Percentiles rank a stretch among this genome's conserved stretches.
Evolutionary conservation across 805 yeast species (phyloP).

Genomic region (Pachysolen tannophilus): DNA sequence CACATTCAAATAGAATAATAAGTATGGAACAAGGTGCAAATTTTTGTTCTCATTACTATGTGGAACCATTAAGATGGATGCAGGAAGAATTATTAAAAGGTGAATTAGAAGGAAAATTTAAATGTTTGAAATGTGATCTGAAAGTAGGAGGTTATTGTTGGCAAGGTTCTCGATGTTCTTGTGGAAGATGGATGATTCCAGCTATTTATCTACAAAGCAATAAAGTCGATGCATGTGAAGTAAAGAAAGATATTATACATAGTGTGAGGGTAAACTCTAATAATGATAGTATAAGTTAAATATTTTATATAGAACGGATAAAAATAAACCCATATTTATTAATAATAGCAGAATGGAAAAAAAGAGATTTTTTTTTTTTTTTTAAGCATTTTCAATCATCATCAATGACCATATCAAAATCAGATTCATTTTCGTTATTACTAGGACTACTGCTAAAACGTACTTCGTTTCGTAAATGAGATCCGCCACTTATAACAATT

Average conservation of each 20-base stretch:
- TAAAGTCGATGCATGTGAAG: slow-evolving; percentile 61
- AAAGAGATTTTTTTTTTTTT: too few species aligned
- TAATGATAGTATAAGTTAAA: too few species aligned
- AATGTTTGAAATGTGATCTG: slow-evolving; percentile 75
- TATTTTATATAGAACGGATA: too few species aligned
- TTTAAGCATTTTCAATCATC: background rate
- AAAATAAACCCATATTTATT: too few species aligned
- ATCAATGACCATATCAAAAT: background rate
- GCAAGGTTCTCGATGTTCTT: slow-evolving; percentile 91
- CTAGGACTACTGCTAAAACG: slow-evolving; percentile 6
- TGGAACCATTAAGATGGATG: slow-evolving; percentile 95
- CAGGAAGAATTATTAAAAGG: slow-evolving; percentile 63
- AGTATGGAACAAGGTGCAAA: slow-evolving; percentile 48
- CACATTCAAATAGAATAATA: slow-evolving; percentile 51
- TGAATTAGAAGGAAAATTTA: slow-evolving; percentile 78
- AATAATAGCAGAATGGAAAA: too few species aligned
- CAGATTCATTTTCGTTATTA: background rate
- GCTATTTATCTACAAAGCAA: slow-evolving; percentile 76
- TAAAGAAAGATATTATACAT: slow-evolving; percentile 8
- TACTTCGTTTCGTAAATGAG: slow-evolving; percentile 5
- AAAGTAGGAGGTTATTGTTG: slow-evolving; percentile 91
- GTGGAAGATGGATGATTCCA: slow-evolving; percentile 95
- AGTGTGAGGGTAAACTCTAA: slow-evolving; percentile 7
- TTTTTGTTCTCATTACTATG: slow-evolving; percentile 74
- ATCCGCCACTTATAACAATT: background rate